These are phyloP conservation scores for Acmispon strigosus DNA, from an alignment of 306 rosid genomes.

Conservation along the genomic window DNA sequence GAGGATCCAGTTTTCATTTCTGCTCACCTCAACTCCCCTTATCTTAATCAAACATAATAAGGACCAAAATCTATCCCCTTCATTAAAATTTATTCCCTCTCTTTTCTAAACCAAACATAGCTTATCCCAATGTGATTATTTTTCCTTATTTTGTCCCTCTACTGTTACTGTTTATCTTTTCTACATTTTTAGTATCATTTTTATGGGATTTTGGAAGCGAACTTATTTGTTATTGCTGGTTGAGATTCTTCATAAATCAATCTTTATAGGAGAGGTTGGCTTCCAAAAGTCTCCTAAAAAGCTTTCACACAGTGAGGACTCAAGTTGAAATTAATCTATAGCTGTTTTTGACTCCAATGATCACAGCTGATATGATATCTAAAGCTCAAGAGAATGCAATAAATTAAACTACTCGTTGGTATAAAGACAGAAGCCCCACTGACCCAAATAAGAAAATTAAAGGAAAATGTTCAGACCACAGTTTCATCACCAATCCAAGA, in stretches of 20 bases:
- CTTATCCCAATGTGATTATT: not conserved
- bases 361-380: slow-evolving; percentile 24
- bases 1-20: too few relatives aligned
- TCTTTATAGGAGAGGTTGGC: slow-evolving; percentile 7
- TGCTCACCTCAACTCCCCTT: too few relatives aligned
- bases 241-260: slow-evolving; percentile 14
- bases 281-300: not conserved
- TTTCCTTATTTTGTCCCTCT: not conserved
- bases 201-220: not conserved
- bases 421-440: not conserved
- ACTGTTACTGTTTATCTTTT: not conserved
- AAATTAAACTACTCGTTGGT: not conserved
- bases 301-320: not conserved
- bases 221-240: not conserved
- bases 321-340: slow-evolving; percentile 14
- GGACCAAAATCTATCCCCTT: too few relatives aligned
- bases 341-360: slow-evolving; percentile 29
- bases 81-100: too few relatives aligned
- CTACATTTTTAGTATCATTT: not conserved
- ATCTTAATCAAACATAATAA: too few relatives aligned
- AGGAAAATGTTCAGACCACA: slow-evolving; percentile 11
- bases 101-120: too few relatives aligned
- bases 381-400: not conserved
- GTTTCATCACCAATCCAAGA: slow-evolving; percentile 20
- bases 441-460: not conserved